Base-by-base conservation (phyloP, 352 stramenopile genomes). In the Globisporangium yorkense region DNA sequence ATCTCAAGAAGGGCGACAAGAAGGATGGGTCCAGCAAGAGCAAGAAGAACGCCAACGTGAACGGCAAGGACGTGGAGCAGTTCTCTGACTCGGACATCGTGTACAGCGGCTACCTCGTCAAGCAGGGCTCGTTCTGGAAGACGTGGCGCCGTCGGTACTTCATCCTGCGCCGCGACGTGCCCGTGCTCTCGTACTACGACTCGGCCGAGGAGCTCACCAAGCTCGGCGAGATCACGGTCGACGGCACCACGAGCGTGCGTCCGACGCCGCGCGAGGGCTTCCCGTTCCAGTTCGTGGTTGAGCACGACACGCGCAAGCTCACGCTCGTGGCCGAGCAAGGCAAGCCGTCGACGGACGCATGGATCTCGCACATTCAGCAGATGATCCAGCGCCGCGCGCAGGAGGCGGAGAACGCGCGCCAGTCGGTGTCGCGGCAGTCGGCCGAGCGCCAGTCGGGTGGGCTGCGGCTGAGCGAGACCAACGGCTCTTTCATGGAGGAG, bases 81-180 rank as follows among this genome's bases (percentile, higher is more conserved):
- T 95, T 95, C 61, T 92, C 81, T 12, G 81, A 92, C 54, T 74
- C 85, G 9, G 83, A 95, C 51, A 93, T 95, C 47, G 71, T 92
- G 43, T 87, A 75, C 24, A 75, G 71, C 20, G 85, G 85, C 6
- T 92, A 91, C 55, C 63, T 95, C 37, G 71, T 91, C 48, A 95
- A 95, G 59, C 81, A 90, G 40, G 85, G 85, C 18, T 95, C 85
- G 33, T 95, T 93, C 71, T 95, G 85, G 85, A 91, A 92, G 62
- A 90, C 78, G 6, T 95, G 85, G 85, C 70, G 77, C 46, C 76
- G 77, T 1, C 72, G 85, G 20, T 95, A 89, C 57, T 95, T 95
- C 51, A 90, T 95, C 54, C 50, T 95, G 54, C 80, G 85, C 13
- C 66, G 80, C 15, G 85, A 95, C 44, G 54, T 85, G 3, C 80